These are phyloP conservation scores for Russula sp. DNA, from an alignment of 768 basidiomycete genomes.

Conservation along the genomic window DNA sequence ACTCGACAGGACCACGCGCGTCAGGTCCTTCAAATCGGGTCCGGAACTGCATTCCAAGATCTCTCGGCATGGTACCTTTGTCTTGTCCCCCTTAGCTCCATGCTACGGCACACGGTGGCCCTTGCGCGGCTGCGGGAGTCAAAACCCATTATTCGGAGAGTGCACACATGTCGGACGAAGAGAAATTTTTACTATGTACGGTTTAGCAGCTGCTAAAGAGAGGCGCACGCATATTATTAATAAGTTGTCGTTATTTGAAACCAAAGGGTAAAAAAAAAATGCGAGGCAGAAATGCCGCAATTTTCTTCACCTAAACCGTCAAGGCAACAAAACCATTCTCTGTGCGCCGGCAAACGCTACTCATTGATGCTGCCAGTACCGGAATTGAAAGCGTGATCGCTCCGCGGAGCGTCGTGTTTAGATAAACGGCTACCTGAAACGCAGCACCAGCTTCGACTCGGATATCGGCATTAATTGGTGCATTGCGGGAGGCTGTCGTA, in stretches of 20 bases:
- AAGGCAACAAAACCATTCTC: background rate
- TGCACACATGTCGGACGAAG: background rate
- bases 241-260: no score
- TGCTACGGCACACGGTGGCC: background rate
- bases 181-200: background rate
- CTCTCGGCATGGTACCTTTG: background rate
- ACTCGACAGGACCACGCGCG: background rate
- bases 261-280: no score
- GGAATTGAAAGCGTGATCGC: background rate
- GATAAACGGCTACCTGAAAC: conserved; percentile 3
- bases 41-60: background rate
- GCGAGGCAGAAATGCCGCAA: no score
- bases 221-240: background rate
- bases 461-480: conserved; percentile 1
- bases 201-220: no score
- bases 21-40: no score
- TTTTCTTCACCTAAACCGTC: background rate
- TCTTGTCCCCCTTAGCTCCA: background rate
- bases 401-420: conserved; percentile 3
- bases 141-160: no score
- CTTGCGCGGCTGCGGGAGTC: background rate
- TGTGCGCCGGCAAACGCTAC: no score
- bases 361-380: background rate
- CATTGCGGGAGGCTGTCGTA: background rate
- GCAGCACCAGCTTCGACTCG: background rate